phyloP scores from a whole-genome alignment of 208 protist species.

The Leishmania guyanensis region DNA sequence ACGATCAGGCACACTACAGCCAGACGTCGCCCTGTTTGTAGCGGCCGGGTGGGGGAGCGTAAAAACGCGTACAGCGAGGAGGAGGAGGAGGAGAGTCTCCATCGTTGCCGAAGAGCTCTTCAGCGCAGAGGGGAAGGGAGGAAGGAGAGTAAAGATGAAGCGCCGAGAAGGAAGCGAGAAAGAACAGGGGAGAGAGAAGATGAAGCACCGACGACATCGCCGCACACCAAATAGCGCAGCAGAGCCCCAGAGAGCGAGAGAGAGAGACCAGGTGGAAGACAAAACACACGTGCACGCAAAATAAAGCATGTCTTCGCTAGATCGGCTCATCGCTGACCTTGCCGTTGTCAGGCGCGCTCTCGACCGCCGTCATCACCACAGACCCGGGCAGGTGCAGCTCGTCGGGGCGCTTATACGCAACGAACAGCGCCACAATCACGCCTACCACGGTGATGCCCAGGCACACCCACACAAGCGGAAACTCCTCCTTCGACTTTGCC shows the following conservation, averaged over 20 bases:
- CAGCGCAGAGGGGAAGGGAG: neutral
- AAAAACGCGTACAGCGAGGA: neutral
- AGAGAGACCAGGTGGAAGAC: neutral
- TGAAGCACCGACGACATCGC: too few species aligned
- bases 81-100: neutral
- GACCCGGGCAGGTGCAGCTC: conserved; percentile 49
- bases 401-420: conserved; percentile 59
- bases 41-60: too few species aligned
- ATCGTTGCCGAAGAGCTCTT: neutral
- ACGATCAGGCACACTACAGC: neutral
- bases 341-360: conserved; percentile 23
- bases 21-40: neutral
- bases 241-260: neutral
- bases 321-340: conserved; percentile 17
- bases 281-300: neutral
- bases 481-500: conserved; percentile 42
- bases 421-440: conserved; percentile 42
- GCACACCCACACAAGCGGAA: conserved; percentile 67
- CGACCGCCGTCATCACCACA: conserved; percentile 38
- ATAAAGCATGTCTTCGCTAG: neutral
- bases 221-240: too few species aligned
- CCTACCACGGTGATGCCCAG: conserved; percentile 61
- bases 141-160: neutral
- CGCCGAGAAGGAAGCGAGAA: neutral
- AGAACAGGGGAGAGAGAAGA: neutral